Percentiles rank a stretch among this genome's conserved stretches.
These are phyloP conservation scores for Diaporthe citri DNA, from an alignment of 2,329 filamentous ascomycete species.

Conservation along the genomic window DNA sequence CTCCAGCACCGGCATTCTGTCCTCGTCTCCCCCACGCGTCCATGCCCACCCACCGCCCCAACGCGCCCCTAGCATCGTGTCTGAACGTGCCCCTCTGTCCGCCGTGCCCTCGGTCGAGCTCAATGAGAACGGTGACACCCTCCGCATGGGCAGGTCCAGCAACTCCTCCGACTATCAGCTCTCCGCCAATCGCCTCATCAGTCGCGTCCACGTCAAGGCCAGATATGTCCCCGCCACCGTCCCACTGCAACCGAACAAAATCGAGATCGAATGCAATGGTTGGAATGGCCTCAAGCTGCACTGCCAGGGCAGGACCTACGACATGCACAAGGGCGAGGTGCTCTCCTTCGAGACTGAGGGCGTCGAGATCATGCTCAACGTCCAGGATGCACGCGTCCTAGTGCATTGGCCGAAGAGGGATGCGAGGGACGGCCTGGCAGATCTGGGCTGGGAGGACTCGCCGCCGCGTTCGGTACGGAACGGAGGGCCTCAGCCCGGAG, in stretches of 20 bases:
- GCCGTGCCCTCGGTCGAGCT: slow-evolving; percentile 87
- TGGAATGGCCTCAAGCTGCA: slow-evolving; percentile 97
- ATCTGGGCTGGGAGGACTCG: slow-evolving; percentile 80
- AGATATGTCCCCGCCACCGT: slow-evolving; percentile 80
- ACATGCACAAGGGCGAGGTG: slow-evolving; percentile 87
- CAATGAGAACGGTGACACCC: slow-evolving; percentile 81
- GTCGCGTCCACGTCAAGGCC: slow-evolving; percentile 91
- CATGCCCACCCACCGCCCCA: slow-evolving; percentile 63
- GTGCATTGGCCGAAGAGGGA: slow-evolving; percentile 84
- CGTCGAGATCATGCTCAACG: slow-evolving; percentile 93
- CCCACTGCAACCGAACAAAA: slow-evolving; percentile 76
- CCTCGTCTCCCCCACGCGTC: slow-evolving; percentile 81
- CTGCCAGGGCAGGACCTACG: slow-evolving; percentile 88
- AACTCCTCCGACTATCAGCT: slow-evolving; percentile 97
- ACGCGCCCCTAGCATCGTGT: slow-evolving; percentile 73
- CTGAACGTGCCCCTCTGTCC: slow-evolving; percentile 86
- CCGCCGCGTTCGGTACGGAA: slow-evolving; percentile 58
- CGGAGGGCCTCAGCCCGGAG: slow-evolving; percentile 43
- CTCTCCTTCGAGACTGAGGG: slow-evolving; percentile 92
- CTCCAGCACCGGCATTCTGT: slow-evolving; percentile 91
- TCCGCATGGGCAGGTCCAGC: slow-evolving; percentile 93
- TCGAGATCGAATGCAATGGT: slow-evolving; percentile 91
- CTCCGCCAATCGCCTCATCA: slow-evolving; percentile 91
- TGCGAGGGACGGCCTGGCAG: slow-evolving; percentile 66
- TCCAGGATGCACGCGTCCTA: slow-evolving; percentile 91